Base-by-base conservation (phyloP, 2,329 filamentous ascomycete species). In the Penicillium sp. region DNA sequence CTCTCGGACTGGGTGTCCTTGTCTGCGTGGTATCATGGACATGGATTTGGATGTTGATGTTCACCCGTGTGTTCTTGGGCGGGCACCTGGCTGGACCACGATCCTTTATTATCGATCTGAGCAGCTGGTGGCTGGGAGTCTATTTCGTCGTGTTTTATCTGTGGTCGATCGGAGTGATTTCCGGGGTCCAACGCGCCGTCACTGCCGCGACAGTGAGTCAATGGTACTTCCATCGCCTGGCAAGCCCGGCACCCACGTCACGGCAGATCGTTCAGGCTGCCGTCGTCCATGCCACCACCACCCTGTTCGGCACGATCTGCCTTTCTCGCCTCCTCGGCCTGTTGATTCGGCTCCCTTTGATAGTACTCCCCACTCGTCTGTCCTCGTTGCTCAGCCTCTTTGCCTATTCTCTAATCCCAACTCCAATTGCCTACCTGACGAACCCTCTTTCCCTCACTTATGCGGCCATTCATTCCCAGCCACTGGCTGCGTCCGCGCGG, bases 211-310 rank as follows among this genome's bases (percentile, higher is more conserved):
- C 92, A 0, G 92, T 97, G 22, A 95, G 90, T 36, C 94, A 99
- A 72, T 99, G 94, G 94, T 99, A 99, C 73, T 99, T 97, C 72
- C 92, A 97, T 72, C 90, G 94, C 56, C 88, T 95, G 63, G 85
- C 86, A 4, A 82, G 86, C 10, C 90, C 92, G 5, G 79, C 87
- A 8, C 86, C 91, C 2, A 85, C 89, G 0, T 92, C 90, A 1
- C 80, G 81, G 50, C 87, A 92, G 49, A 87, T 97, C 43, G 90
- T 97, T 24, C 79, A 83, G 55, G 92, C 92, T 6, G 92, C 92
- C 13, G 77, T 96, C 40, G 79, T 80, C 44, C 94, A 99, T 73
- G 87, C 92, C 2, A 78, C 84, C 13, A 92, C 90, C 14, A 92
- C 90, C 2, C 86, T 96, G 33, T 95, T 96, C 65, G 94, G 94